These are phyloP conservation scores for Dioszegia hungarica DNA, from an alignment of 768 basidiomycete genomes.

Conservation along the genomic window DNA sequence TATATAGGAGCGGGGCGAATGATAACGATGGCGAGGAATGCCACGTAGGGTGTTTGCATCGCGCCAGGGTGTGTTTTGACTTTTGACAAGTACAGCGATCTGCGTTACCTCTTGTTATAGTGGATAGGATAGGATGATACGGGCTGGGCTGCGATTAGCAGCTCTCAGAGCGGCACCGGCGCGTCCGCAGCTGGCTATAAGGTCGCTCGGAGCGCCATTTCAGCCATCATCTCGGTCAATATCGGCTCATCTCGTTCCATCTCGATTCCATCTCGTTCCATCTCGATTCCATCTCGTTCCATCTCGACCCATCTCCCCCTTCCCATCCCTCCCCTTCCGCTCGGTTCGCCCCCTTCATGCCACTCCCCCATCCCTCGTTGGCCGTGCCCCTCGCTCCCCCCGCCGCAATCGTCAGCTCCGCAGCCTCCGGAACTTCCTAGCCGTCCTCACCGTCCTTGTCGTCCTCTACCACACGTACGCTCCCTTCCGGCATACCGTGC, in stretches of 20 bases:
- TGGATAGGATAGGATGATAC: background rate
- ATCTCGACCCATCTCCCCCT: background rate
- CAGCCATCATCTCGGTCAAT: background rate
- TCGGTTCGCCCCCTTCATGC: background rate
- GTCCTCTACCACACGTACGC: constrained; percentile 61
- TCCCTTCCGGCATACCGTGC: constrained; percentile 67
- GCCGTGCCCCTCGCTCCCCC: background rate
- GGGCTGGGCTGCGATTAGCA: background rate
- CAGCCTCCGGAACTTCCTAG: constrained; percentile 26
- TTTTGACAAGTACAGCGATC: no score
- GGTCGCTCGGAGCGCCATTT: background rate
- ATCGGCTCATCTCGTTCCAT: background rate
- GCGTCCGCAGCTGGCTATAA: background rate
- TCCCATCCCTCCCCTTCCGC: background rate
- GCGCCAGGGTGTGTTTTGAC: no score
- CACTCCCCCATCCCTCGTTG: background rate
- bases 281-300: background rate
- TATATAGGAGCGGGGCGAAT: no score
- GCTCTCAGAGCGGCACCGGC: background rate
- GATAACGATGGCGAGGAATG: no score
- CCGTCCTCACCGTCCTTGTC: constrained; percentile 34
- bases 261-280: background rate
- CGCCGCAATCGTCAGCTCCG: constrained; percentile 8
- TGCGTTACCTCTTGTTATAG: no score
- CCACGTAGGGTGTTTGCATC: no score